Percentiles rank a stretch among this genome's conserved stretches.
Evolutionary conservation across 768 basidiomycete genomes (phyloP).

Genomic region (Lactarius sanguifluus): DNA sequence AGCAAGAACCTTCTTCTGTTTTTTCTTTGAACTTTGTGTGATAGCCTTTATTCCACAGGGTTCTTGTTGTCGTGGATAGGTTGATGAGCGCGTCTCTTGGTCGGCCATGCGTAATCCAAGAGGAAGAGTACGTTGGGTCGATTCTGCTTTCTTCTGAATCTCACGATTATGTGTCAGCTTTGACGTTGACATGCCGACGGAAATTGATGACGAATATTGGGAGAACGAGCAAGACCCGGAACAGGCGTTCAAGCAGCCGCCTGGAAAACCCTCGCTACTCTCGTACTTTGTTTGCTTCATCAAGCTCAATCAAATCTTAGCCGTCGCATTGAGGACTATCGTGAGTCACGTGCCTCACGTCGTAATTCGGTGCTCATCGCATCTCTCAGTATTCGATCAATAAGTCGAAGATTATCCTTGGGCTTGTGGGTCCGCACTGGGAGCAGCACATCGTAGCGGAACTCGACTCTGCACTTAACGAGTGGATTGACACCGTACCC

Average conservation of each 20-base stretch:
- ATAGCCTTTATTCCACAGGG: slow-evolving; percentile 38
- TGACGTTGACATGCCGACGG: slow-evolving; percentile 26
- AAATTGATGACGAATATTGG: slow-evolving; percentile 31
- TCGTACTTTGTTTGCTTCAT: slow-evolving; percentile 56
- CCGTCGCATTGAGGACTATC: slow-evolving; percentile 61
- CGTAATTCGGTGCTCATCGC: background rate
- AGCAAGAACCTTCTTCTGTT: background rate
- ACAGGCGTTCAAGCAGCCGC: slow-evolving; percentile 59
- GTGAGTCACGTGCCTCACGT: slow-evolving; percentile 35
- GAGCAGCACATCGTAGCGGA: slow-evolving; percentile 46
- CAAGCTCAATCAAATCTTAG: slow-evolving; percentile 63
- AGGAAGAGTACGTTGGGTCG: slow-evolving; percentile 59
- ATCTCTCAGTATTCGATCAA: slow-evolving; percentile 70
- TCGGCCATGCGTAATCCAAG: slow-evolving; percentile 69
- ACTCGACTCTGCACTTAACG: slow-evolving; percentile 47
- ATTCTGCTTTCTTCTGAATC: background rate
- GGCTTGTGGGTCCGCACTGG: slow-evolving; percentile 54
- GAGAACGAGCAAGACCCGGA: slow-evolving; percentile 25
- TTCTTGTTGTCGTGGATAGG: slow-evolving; percentile 49
- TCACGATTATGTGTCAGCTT: slow-evolving; percentile 32
- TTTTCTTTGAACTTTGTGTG: background rate
- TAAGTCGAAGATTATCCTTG: slow-evolving; percentile 55
- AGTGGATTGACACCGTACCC: slow-evolving; percentile 47
- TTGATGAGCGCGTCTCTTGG: slow-evolving; percentile 53
- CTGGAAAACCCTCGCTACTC: slow-evolving; percentile 52